Percentiles rank a stretch among this genome's conserved stretches.
These are phyloP conservation scores for Astrocystis sublimbata DNA, from an alignment of 495 filamentous ascomycete species.

Conservation along the genomic window DNA sequence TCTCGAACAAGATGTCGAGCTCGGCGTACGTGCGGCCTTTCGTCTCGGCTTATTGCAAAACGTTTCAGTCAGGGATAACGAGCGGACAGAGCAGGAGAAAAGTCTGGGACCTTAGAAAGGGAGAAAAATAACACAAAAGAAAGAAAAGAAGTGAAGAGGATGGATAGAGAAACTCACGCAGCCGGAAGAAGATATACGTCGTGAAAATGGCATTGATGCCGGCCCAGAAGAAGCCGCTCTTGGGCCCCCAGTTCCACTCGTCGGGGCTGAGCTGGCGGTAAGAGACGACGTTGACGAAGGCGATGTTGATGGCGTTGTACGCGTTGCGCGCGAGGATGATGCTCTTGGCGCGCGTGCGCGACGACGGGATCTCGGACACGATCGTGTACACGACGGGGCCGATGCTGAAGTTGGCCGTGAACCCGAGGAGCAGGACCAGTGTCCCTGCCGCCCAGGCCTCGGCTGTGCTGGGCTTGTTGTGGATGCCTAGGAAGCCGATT, in stretches of 20 bases:
- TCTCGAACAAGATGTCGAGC: slow-evolving; percentile 61
- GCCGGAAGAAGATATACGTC: slow-evolving; percentile 41
- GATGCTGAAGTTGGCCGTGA: slow-evolving; percentile 47
- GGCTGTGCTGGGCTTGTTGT: slow-evolving; percentile 21
- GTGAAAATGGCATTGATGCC: slow-evolving; percentile 49
- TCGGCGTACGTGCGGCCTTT: slow-evolving; percentile 53
- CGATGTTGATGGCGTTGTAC: slow-evolving; percentile 52
- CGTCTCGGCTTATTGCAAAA: slow-evolving; percentile 40
- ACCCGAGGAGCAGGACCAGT: slow-evolving; percentile 47
- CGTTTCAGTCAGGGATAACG: background rate
- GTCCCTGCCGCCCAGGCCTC: slow-evolving; percentile 51
- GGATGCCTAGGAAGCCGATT: slow-evolving; percentile 41
- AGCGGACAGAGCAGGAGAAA: background rate
- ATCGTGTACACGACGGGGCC: slow-evolving; percentile 62
- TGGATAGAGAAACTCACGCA: slow-evolving; percentile 32
- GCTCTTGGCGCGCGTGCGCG: slow-evolving; percentile 54
- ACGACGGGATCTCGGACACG: slow-evolving; percentile 59
- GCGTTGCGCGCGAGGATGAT: slow-evolving; percentile 58
- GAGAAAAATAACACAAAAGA: background rate
- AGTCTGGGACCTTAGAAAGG: background rate
- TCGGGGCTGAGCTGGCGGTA: slow-evolving; percentile 51
- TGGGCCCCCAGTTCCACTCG: slow-evolving; percentile 56
- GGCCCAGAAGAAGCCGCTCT: slow-evolving; percentile 59
- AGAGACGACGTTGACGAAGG: slow-evolving; percentile 44
- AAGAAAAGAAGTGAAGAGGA: slow-evolving; percentile 25